These are phyloP conservation scores for Hygrocybe punicea DNA, from an alignment of 768 basidiomycete genomes.

Conservation along the genomic window DNA sequence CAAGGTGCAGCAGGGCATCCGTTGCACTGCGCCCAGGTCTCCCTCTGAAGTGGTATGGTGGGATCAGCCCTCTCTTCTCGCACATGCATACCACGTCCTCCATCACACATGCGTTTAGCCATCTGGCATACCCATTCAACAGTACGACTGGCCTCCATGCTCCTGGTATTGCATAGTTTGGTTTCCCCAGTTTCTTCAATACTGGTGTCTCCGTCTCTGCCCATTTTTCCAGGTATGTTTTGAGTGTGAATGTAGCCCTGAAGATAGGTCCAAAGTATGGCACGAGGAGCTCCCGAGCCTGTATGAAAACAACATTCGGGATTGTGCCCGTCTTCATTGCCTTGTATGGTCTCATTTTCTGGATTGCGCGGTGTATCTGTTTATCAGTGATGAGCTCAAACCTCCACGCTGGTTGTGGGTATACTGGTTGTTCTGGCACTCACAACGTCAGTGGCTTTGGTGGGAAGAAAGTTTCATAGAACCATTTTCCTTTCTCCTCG, in stretches of 20 bases:
- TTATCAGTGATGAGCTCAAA: slow-evolving; percentile 19
- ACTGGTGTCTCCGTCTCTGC: slow-evolving; percentile 27
- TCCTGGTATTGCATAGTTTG: slow-evolving; percentile 30
- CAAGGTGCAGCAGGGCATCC: slow-evolving; percentile 30
- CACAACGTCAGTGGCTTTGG: not conserved
- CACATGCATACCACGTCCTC: too few relatives aligned
- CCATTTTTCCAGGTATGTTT: slow-evolving; percentile 33
- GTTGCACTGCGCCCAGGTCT: too few relatives aligned
- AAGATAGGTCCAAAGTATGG: slow-evolving; percentile 27
- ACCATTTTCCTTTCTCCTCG: not conserved
- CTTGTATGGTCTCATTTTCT: slow-evolving; percentile 34
- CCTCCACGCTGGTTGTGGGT: slow-evolving; percentile 23
- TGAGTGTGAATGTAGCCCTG: too few relatives aligned
- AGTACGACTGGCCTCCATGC: slow-evolving; percentile 37
- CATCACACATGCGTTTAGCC: not conserved
- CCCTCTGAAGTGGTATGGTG: too few relatives aligned
- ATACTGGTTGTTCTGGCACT: slow-evolving; percentile 15
- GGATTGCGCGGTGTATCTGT: slow-evolving; percentile 26
- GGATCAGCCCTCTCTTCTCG: too few relatives aligned
- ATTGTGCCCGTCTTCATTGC: too few relatives aligned
- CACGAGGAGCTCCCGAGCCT: slow-evolving; percentile 21
- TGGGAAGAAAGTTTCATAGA: slow-evolving; percentile 30
- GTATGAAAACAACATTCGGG: slow-evolving; percentile 22
- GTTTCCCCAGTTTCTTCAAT: slow-evolving; percentile 32
- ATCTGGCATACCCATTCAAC: not conserved